Evolutionary conservation across 139 green algal species (phyloP).

Genomic region (Chlamydomonas sp.): DNA sequence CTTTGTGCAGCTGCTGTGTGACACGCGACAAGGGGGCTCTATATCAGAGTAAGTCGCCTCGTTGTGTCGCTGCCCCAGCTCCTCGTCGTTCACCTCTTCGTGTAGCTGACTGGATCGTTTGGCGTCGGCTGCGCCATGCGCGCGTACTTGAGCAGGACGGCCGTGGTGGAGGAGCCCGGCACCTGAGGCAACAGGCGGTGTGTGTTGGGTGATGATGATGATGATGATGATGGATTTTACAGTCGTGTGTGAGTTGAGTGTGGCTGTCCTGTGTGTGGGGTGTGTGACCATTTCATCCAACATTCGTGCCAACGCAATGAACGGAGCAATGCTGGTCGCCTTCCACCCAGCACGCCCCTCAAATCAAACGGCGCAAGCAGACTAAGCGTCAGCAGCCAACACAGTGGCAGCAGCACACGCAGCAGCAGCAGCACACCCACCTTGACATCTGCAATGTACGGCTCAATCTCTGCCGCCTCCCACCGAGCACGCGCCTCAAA

Average conservation of each 20-base stretch:
- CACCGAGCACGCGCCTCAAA: neutral
- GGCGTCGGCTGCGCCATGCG: neutral
- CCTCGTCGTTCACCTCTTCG: neutral
- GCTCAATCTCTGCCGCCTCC: neutral
- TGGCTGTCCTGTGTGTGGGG: neutral
- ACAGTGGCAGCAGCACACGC: neutral
- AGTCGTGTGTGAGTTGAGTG: neutral
- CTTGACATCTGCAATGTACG: neutral
- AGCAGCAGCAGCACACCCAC: neutral
- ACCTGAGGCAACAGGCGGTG: conserved; percentile 7
- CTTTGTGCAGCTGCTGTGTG: too few species aligned
- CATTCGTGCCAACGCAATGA: neutral
- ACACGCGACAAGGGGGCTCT: too few species aligned
- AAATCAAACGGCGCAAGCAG: neutral
- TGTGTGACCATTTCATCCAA: neutral
- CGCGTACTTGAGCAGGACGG: conserved; percentile 9
- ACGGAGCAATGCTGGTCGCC: neutral
- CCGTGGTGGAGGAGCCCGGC: neutral
- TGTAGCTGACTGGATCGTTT: neutral
- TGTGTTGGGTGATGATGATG: too few species aligned
- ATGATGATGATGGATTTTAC: too few species aligned
- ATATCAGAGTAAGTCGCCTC: too few species aligned
- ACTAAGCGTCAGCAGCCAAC: neutral
- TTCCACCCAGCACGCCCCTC: neutral
- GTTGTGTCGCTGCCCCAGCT: too few species aligned